These are phyloP conservation scores for Neurospora sp. DNA, from an alignment of 495 filamentous ascomycete genomes.

Conservation along the genomic window DNA sequence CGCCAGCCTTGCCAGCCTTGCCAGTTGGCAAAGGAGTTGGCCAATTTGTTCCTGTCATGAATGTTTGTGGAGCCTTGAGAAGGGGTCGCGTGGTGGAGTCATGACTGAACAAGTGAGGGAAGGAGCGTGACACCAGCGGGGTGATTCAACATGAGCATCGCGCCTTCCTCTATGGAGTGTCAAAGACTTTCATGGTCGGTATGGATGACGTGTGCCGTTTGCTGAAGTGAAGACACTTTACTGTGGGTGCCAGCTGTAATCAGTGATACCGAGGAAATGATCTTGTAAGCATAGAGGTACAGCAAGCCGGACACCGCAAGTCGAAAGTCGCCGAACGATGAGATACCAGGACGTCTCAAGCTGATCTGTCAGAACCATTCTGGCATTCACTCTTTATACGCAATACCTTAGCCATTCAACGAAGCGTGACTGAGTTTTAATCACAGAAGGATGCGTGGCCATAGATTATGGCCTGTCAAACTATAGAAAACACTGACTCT, in stretches of 20 bases:
- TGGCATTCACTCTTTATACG: background rate
- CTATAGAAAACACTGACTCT: background rate
- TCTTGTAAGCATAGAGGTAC: background rate
- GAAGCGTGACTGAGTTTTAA: background rate
- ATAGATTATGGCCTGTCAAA: background rate
- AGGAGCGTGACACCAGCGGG: background rate
- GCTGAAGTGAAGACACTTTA: background rate
- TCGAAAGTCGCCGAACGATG: background rate
- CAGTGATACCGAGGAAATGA: background rate
- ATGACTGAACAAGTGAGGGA: background rate
- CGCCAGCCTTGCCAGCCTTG: background rate
- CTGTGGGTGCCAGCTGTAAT: background rate
- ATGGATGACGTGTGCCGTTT: background rate
- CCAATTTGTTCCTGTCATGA: background rate
- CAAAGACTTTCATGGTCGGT: background rate
- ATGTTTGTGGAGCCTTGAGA: background rate
- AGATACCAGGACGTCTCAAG: background rate
- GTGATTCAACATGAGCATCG: background rate
- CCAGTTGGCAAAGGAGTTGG: background rate
- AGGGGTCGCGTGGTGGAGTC: background rate
- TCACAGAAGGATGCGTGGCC: background rate
- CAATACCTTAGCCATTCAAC: background rate
- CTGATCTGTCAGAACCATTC: background rate
- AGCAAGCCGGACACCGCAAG: background rate
- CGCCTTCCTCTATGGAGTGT: background rate